Percentiles rank a stretch among this genome's conserved stretches.
phyloP scores from a whole-genome alignment of 2,329 filamentous ascomycete genomes.

The Clarireedia monteithiana region DNA sequence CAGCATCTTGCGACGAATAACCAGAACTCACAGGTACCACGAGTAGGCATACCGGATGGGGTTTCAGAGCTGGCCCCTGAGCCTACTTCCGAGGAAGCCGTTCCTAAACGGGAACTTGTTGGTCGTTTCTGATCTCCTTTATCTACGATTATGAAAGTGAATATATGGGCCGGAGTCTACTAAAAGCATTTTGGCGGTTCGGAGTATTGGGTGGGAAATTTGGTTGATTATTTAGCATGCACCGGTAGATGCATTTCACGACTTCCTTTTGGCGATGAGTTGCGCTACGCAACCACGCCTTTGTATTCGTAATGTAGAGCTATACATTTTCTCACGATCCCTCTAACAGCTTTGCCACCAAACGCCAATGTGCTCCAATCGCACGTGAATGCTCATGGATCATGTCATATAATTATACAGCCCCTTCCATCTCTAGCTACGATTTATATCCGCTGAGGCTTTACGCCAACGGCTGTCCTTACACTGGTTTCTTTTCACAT shows the following conservation, averaged over 20 bases:
- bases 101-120: slow-evolving; percentile 9
- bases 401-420: neutral
- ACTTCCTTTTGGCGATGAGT: slow-evolving; percentile 13
- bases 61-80: slow-evolving; percentile 14
- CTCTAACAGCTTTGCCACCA: slow-evolving; percentile 1
- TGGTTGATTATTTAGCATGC: slow-evolving; percentile 2
- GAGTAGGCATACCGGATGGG: slow-evolving; percentile 13
- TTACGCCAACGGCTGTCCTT: too few species aligned
- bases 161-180: slow-evolving; percentile 14
- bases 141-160: slow-evolving; percentile 22
- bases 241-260: slow-evolving; percentile 15
- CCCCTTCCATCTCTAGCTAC: neutral
- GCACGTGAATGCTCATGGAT: slow-evolving; percentile 4
- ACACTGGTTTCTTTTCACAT: neutral
- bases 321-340: slow-evolving; percentile 9
- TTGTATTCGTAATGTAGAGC: slow-evolving; percentile 24
- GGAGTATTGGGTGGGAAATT: slow-evolving; percentile 7
- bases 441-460: neutral
- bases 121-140: slow-evolving; percentile 20
- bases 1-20: neutral
- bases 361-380: neutral
- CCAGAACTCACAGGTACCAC: slow-evolving; percentile 16
- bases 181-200: slow-evolving; percentile 14
- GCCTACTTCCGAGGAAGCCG: slow-evolving; percentile 7
- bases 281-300: slow-evolving; percentile 1